A percentile compares a stretch with the other conserved stretches of the same genome.
Evolutionary conservation across 164 flowering plant genomes (phyloP).

Genomic region (Stephania cephalantha): DNA sequence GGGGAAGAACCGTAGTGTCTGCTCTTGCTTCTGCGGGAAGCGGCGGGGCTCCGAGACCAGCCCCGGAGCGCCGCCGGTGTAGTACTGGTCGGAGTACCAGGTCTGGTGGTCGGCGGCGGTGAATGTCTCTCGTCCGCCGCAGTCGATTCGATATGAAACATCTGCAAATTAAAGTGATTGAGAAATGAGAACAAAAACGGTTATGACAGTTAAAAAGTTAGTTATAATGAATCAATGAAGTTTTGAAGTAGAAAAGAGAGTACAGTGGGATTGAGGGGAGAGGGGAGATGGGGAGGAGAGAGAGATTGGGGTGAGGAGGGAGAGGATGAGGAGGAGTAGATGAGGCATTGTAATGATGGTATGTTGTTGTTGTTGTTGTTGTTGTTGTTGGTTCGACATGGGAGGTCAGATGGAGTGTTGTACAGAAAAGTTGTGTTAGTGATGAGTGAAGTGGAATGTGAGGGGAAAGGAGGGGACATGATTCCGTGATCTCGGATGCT

Average conservation of each 20-base stretch:
- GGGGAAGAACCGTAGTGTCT: slow-evolving; percentile 84
- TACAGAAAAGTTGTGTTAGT: neutral
- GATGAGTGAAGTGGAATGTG: neutral
- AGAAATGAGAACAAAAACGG: no score
- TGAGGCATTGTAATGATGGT: neutral
- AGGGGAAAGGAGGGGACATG: neutral
- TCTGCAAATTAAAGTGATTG: slow-evolving; percentile 22
- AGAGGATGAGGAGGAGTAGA: slow-evolving; percentile 7
- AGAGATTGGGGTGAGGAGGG: slow-evolving; percentile 5
- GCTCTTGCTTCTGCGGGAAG: slow-evolving; percentile 53
- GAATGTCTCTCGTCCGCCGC: slow-evolving; percentile 57
- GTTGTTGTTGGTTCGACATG: neutral
- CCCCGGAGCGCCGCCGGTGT: slow-evolving; percentile 54
- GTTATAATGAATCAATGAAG: neutral
- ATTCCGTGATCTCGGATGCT: neutral
- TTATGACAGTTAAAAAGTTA: slow-evolving; percentile 10
- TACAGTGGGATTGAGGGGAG: neutral
- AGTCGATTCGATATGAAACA: slow-evolving; percentile 53
- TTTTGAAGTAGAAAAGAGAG: neutral
- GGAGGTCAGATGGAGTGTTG: neutral
- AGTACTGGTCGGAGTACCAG: slow-evolving; percentile 86
- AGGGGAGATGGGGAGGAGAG: slow-evolving; percentile 2
- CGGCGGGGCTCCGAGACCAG: slow-evolving; percentile 80
- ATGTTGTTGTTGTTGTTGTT: neutral
- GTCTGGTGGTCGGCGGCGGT: slow-evolving; percentile 52